Base-by-base conservation (phyloP, 1,139 yeast genomes). In the Blastobotrys ciferrii region DNA sequence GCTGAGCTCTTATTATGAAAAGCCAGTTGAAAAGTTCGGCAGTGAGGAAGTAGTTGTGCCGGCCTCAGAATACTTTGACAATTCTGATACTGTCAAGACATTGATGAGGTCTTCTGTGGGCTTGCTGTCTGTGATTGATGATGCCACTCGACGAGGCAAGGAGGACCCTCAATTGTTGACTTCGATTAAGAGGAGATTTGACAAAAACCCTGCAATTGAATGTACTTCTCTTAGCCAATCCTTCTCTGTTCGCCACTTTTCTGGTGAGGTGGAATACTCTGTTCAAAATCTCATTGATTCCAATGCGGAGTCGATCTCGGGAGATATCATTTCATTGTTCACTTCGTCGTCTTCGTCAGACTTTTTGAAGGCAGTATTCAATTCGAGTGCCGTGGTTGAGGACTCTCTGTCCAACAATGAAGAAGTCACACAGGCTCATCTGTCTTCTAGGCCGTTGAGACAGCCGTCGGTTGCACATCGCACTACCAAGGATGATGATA, bases 201-300 rank as follows among this genome's bases (percentile, higher is more conserved):
- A 62, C 35, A 60, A 66, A 43, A 61, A 64, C 36, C 57, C 62
- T 1, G 58, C 63, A 4, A 54, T 71, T 32, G 63, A 60, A 13
- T 59, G 65, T 12, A 52, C 62, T 12, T 50, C 63, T 7, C 58
- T 63, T 13, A 54, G 62, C 14, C 51, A 61, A 38, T 60, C 67
- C 3, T 70, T 71, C 52, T 50, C 66, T 1, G 66, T 71, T 15
- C 59, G 67, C 14, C 75, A 71, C 48, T 71, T 66, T 49, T 71
- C 70, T 14, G 75, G 75, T 17, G 73, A 71, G 47, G 73, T 70
- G 7, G 70, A 64, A 46, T 71, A 71, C 53, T 50, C 63, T 3
- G 64, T 65, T 15, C 68, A 67, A 40, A 55, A 57, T 17, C 52
- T 71, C 19, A 53, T 71, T 28, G 63, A 62, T 2, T 62, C 68